Evolutionary conservation across 306 rosid genomes (phyloP).

Genomic region (Casuarina equisetifolia): DNA sequence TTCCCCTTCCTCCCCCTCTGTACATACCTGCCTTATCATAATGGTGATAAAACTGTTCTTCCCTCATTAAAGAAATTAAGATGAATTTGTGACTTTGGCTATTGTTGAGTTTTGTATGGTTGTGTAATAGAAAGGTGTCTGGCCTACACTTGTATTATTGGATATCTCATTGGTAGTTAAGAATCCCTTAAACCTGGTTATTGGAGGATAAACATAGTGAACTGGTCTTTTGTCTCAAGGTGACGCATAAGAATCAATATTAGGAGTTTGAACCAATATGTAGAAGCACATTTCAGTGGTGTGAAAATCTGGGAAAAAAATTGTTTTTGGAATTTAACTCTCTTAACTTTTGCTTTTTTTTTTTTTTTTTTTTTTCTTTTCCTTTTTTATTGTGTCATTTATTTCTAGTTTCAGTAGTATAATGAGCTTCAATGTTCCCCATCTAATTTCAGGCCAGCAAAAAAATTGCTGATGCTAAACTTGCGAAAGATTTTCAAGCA

Average conservation of each 20-base stretch:
- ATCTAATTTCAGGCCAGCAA: constrained; percentile 67
- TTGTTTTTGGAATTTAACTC: neutral
- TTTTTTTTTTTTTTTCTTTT: neutral
- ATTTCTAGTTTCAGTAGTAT: neutral
- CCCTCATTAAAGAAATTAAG: neutral
- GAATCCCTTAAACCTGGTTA: constrained; percentile 2
- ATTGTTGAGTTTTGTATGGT: neutral
- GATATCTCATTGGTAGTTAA: neutral
- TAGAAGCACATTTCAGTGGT: neutral
- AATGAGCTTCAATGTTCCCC: constrained; percentile 13
- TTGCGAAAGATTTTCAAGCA: constrained; percentile 94
- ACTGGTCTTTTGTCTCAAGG: neutral
- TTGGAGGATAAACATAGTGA: neutral
- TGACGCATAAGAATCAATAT: neutral
- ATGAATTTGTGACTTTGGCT: neutral
- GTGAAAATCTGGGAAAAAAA: neutral
- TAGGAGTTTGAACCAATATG: neutral
- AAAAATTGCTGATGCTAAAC: constrained; percentile 95
- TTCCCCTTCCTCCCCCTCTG: neutral
- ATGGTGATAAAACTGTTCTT: neutral
- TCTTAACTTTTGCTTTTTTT: neutral
- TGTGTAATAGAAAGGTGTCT: neutral
- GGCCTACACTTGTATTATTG: neutral
- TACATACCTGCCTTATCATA: neutral
- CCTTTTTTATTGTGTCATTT: neutral